A percentile compares a stretch with the other conserved stretches of the same genome.
phyloP scores from a whole-genome alignment of 768 basidiomycete genomes.

The Naganishia vishniacii region DNA sequence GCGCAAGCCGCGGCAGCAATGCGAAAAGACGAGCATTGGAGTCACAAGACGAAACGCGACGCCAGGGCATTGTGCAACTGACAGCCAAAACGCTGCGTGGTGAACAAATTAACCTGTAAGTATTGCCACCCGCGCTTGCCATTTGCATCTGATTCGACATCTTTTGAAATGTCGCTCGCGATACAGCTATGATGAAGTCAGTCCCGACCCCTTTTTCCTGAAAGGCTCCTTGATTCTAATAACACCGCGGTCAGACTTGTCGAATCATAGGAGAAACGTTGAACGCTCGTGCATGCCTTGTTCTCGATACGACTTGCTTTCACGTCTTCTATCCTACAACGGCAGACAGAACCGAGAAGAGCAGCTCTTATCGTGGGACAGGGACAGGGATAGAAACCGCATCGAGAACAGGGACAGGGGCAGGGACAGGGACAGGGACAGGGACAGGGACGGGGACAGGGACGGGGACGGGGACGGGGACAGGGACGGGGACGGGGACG shows the following conservation, averaged over 20 bases:
- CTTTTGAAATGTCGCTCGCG: too few relatives aligned
- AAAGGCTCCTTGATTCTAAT: not conserved
- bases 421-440: too few relatives aligned
- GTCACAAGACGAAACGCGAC: not conserved
- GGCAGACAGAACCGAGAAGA: too few relatives aligned
- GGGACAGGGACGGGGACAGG: not conserved
- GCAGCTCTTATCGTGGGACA: not conserved
- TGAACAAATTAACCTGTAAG: conserved; percentile 11
- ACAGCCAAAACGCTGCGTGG: not conserved
- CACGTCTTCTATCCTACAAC: conserved; percentile 43
- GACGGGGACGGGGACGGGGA: not conserved
- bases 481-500: not conserved
- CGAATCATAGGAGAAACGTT: conserved; percentile 38
- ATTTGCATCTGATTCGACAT: too few relatives aligned
- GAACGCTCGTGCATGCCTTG: conserved; percentile 40
- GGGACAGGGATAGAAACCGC: too few relatives aligned
- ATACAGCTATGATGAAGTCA: conserved; percentile 19
- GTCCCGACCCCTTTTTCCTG: not conserved
- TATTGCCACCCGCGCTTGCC: too few relatives aligned
- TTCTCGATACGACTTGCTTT: conserved; percentile 43
- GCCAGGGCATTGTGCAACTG: conserved; percentile 21
- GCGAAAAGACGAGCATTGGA: conserved; percentile 9
- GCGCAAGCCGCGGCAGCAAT: conserved; percentile 25
- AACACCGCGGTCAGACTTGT: conserved; percentile 38
- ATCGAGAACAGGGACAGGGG: not conserved